Evolutionary conservation across 2,329 filamentous ascomycete genomes (phyloP).

Genomic region (Elsinoe batatas): DNA sequence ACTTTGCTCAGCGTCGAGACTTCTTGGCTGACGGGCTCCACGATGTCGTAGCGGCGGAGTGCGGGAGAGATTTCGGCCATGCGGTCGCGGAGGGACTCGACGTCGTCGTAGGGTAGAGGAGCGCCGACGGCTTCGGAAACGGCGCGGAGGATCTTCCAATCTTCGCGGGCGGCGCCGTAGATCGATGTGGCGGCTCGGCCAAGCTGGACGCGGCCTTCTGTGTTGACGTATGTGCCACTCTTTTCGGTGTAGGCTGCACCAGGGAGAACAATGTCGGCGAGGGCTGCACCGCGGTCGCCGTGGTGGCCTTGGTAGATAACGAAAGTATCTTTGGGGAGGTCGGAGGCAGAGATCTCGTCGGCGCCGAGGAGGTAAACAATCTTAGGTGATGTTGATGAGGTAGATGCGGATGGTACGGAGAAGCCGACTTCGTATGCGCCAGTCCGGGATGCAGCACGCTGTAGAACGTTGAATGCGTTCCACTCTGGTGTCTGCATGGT

Average conservation of each 20-base stretch:
- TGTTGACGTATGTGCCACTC: conserved; percentile 92
- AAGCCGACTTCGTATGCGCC: conserved; percentile 96
- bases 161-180: conserved; percentile 80
- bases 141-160: conserved; percentile 98
- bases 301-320: conserved; percentile 98
- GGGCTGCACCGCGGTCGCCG: conserved; percentile 83
- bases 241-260: conserved; percentile 97
- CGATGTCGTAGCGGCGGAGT: conserved; percentile 78
- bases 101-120: conserved; percentile 85
- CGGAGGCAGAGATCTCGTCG: conserved; percentile 74
- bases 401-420: conserved; percentile 69
- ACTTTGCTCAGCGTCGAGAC: conserved; percentile 74
- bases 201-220: conserved; percentile 91
- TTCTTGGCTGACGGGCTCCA: conserved; percentile 61
- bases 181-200: conserved; percentile 81
- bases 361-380: conserved; percentile 95
- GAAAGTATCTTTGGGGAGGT: conserved; percentile 92
- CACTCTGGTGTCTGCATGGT: conserved; percentile 85
- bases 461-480: conserved; percentile 96
- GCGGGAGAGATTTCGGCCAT: conserved; percentile 93
- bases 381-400: conserved; percentile 80
- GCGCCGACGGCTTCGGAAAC: conserved; percentile 81
- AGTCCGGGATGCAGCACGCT: conserved; percentile 81
- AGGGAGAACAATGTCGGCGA: conserved; percentile 88
- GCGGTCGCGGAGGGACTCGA: conserved; percentile 78